A percentile compares a stretch with the other conserved stretches of the same genome.
phyloP scores from a whole-genome alignment of 371 early-diverging fungal species.

The Coemansia sp. region DNA sequence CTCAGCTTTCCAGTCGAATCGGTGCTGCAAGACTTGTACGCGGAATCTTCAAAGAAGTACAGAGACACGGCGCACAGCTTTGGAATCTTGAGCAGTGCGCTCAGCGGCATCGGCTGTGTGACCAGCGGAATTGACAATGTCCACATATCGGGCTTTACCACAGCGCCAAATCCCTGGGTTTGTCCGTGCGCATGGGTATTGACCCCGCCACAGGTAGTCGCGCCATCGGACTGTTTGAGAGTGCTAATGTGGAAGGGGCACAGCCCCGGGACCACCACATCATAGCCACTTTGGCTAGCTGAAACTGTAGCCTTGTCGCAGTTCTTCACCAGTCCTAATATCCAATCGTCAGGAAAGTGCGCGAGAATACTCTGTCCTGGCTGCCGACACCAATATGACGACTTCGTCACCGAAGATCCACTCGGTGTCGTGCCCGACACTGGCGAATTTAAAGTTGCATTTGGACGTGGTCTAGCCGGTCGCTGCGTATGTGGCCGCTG shows the following conservation, averaged over 20 bases:
- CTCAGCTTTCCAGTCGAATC: neutral
- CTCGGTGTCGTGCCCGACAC: neutral
- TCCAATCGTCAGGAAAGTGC: conserved; percentile 11
- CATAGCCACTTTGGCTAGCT: neutral
- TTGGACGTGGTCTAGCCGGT: neutral
- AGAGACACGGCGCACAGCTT: conserved; percentile 18
- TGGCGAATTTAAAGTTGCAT: neutral
- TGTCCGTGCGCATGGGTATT: conserved; percentile 20
- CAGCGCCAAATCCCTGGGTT: neutral
- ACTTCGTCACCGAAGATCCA: neutral
- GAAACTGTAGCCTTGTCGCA: neutral
- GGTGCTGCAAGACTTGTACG: conserved; percentile 3
- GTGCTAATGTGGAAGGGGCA: conserved; percentile 38
- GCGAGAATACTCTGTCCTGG: conserved; percentile 6
- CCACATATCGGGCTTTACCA: neutral
- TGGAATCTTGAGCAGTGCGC: conserved; percentile 11
- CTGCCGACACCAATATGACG: conserved; percentile 18
- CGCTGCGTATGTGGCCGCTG: neutral
- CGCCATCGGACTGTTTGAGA: neutral
- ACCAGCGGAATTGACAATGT: conserved; percentile 17
- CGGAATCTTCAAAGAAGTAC: conserved; percentile 14
- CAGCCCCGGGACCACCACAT: conserved; percentile 19
- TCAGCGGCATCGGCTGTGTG: conserved; percentile 30
- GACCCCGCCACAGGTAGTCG: conserved; percentile 17
- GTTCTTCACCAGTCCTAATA: conserved; percentile 11